Percentiles rank a stretch among this genome's conserved stretches.
These are phyloP conservation scores for Aspergillus hancockii DNA, from an alignment of 495 filamentous ascomycete species.

Conservation along the genomic window DNA sequence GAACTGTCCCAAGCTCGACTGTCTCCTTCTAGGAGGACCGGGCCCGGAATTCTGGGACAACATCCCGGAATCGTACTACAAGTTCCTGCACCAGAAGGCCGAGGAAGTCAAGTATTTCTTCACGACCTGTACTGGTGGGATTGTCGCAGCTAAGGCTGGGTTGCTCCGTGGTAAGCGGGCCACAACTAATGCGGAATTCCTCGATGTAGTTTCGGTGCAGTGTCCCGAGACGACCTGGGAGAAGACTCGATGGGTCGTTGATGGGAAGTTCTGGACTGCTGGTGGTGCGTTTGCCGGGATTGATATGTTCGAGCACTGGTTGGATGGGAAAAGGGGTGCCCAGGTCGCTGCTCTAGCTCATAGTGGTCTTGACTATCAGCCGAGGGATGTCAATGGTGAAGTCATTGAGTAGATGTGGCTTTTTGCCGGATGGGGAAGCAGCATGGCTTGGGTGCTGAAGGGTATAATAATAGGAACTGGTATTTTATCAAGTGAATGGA, in stretches of 20 bases:
- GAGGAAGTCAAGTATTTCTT: slow-evolving; percentile 1
- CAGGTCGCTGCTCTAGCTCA: neutral
- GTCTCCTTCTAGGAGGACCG: neutral
- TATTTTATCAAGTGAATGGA: too few species aligned
- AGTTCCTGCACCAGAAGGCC: neutral
- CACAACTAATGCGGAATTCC: neutral
- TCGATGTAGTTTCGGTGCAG: neutral
- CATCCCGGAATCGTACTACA: neutral
- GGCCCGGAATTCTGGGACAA: neutral
- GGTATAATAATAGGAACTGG: too few species aligned
- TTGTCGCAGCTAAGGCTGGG: neutral
- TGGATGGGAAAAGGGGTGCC: neutral
- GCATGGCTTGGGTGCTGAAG: too few species aligned
- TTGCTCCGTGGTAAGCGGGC: neutral
- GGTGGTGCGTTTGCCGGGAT: slow-evolving; percentile 4
- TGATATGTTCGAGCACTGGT: slow-evolving; percentile 3
- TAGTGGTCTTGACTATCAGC: neutral
- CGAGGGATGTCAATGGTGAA: neutral
- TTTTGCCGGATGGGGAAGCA: too few species aligned
- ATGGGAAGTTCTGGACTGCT: neutral
- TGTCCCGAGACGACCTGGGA: neutral
- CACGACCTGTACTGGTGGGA: neutral
- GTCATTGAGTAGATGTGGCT: neutral
- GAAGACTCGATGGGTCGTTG: neutral
- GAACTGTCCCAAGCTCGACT: neutral